These are phyloP conservation scores for Dacryopinax primogenitus DNA, from an alignment of 768 basidiomycete genomes.

Conservation along the genomic window DNA sequence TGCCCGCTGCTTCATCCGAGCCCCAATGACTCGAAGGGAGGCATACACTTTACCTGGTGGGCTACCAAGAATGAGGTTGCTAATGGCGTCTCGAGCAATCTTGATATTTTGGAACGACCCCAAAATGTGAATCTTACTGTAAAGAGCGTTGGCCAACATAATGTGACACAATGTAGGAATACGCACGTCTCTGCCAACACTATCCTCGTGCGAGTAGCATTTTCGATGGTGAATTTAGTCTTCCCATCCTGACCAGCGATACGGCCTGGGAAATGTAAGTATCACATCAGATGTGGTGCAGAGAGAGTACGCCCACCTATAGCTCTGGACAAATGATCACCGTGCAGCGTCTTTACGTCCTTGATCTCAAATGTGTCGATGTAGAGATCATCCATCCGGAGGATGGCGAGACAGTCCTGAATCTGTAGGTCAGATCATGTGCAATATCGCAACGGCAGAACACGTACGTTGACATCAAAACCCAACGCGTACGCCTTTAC, in stretches of 20 bases:
- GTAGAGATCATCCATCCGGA: conserved; percentile 92
- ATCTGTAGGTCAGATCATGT: neutral
- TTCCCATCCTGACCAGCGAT: conserved; percentile 98
- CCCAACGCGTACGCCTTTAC: conserved; percentile 89
- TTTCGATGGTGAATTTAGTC: conserved; percentile 98
- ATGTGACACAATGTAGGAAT: neutral
- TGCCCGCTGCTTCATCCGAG: conserved; percentile 85
- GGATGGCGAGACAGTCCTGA: conserved; percentile 88
- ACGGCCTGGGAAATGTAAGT: conserved; percentile 45
- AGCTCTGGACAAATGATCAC: conserved; percentile 95
- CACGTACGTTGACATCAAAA: conserved; percentile 80
- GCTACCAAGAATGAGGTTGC: conserved; percentile 86
- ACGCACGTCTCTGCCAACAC: conserved; percentile 93
- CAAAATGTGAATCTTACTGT: conserved; percentile 93
- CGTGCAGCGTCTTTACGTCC: conserved; percentile 94
- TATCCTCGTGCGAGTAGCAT: conserved; percentile 91
- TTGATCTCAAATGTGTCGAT: conserved; percentile 99
- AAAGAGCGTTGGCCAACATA: conserved; percentile 12
- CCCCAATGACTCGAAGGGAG: conserved; percentile 77
- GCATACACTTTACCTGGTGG: conserved; percentile 93
- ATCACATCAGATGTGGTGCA: neutral
- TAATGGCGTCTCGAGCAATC: conserved; percentile 89
- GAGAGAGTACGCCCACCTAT: conserved; percentile 47
- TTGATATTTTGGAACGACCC: conserved; percentile 99
- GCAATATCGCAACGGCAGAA: conserved; percentile 10